Conservation (phyloP, 257 asterid genomes). For the Ilex aquifolium region DNA sequence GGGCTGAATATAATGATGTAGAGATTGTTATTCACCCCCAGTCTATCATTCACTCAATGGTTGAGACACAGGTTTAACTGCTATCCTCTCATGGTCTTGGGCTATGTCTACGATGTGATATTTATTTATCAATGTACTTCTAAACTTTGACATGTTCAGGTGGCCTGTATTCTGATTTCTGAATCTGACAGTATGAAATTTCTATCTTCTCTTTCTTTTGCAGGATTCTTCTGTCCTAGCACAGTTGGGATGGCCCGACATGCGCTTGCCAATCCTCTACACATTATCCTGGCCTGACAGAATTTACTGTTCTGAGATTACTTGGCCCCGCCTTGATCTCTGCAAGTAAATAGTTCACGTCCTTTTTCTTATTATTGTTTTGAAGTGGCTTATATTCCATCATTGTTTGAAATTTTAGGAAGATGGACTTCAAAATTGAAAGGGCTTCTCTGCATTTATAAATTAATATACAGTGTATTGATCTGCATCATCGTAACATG, state of each 20-base stretch:
- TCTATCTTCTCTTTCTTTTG: slow-evolving; percentile 7
- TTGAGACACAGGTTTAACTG: slow-evolving; percentile 75
- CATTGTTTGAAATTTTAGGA: too few species aligned
- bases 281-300: slow-evolving; percentile 97
- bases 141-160: not conserved
- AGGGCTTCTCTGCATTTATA: too few species aligned
- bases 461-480: too few species aligned
- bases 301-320: slow-evolving; percentile 76
- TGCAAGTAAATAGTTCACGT: slow-evolving; percentile 69
- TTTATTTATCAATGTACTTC: not conserved
- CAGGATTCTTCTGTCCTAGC: slow-evolving; percentile 94
- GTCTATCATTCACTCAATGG: slow-evolving; percentile 93
- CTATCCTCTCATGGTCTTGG: not conserved
- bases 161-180: slow-evolving; percentile 4
- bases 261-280: slow-evolving; percentile 95
- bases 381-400: not conserved
- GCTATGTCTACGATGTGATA: not conserved
- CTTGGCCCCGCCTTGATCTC: slow-evolving; percentile 99
- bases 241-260: slow-evolving; percentile 96
- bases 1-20: slow-evolving; percentile 86
- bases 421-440: not conserved
- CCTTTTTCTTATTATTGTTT: slow-evolving; percentile 1
- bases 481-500: too few species aligned
- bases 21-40: slow-evolving; percentile 97
- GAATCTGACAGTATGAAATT: not conserved